Evolutionary conservation across 768 basidiomycete species (phyloP).

Genomic region (Trametes gibbosa): DNA sequence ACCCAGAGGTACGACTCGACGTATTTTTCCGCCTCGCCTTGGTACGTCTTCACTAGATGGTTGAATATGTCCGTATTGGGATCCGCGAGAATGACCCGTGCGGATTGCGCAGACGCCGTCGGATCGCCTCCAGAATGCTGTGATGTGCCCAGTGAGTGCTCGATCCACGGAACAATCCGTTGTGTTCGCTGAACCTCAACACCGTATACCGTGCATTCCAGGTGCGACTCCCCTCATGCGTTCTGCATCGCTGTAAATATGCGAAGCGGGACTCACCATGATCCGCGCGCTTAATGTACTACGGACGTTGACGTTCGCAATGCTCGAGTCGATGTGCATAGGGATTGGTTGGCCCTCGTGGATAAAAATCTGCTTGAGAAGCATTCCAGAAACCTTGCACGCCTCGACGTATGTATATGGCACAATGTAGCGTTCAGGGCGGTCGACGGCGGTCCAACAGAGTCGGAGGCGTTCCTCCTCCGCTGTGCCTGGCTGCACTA

Average conservation of each 20-base stretch:
- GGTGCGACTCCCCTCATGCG: neutral
- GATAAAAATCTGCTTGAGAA: constrained; percentile 73
- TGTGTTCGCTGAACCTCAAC: too few relatives aligned
- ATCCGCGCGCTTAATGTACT: constrained; percentile 66
- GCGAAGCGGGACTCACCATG: constrained; percentile 43
- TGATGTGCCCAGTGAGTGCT: constrained; percentile 1
- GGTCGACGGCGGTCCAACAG: constrained; percentile 67
- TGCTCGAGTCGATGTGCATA: constrained; percentile 81
- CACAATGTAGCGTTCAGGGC: constrained; percentile 76
- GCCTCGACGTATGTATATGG: constrained; percentile 81
- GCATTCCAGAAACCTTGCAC: constrained; percentile 75
- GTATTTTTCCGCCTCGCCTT: constrained; percentile 67
- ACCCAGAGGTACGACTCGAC: constrained; percentile 84
- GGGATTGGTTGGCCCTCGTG: constrained; percentile 62
- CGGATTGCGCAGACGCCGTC: constrained; percentile 63
- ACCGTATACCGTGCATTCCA: too few relatives aligned
- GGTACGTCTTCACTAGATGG: constrained; percentile 69
- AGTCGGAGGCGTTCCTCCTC: constrained; percentile 75
- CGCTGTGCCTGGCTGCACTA: constrained; percentile 62
- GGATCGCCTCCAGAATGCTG: constrained; percentile 84
- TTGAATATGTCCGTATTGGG: constrained; percentile 75
- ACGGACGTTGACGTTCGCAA: constrained; percentile 74
- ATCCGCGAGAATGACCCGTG: constrained; percentile 76
- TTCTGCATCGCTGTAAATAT: neutral
- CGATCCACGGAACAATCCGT: neutral